Evolutionary conservation across 192 early-diverging fungal genomes (phyloP).

Genomic region (Coemansia sp.): DNA sequence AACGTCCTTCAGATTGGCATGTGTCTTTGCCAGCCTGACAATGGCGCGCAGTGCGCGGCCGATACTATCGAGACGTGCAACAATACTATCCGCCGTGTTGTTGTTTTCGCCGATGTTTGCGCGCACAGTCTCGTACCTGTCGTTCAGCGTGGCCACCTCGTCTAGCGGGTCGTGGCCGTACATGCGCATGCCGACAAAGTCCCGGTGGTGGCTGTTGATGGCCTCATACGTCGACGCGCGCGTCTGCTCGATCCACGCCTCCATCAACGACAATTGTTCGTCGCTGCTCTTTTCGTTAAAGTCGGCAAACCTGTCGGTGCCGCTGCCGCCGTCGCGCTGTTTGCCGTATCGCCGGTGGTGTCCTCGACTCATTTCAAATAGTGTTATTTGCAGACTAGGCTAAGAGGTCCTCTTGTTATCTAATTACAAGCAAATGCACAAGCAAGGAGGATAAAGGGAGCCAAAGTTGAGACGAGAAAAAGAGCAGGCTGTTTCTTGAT

Average conservation of each 20-base stretch:
- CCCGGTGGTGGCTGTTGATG: constrained; percentile 42
- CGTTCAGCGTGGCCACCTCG: constrained; percentile 51
- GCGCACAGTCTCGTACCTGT: constrained; percentile 34
- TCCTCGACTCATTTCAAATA: constrained; percentile 18
- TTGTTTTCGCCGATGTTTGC: neutral
- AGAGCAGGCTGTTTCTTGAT: neutral
- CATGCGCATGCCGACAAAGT: constrained; percentile 29
- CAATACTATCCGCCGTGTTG: neutral
- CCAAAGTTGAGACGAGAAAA: too few species aligned
- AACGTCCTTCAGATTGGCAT: constrained; percentile 45
- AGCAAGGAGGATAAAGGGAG: too few species aligned
- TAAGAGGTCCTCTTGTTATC: too few species aligned
- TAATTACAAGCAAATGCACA: too few species aligned
- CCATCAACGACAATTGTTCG: constrained; percentile 26
- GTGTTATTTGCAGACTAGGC: neutral
- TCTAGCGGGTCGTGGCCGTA: constrained; percentile 47
- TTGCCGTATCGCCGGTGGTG: constrained; percentile 13
- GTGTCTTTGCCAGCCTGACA: constrained; percentile 38
- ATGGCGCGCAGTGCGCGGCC: constrained; percentile 22
- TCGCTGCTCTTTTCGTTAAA: constrained; percentile 18
- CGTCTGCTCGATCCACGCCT: constrained; percentile 25
- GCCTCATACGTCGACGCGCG: constrained; percentile 39
- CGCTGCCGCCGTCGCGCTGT: constrained; percentile 8
- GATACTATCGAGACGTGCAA: constrained; percentile 23
- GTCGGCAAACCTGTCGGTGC: constrained; percentile 9